Percentiles rank a stretch among this genome's conserved stretches.
phyloP scores from a whole-genome alignment of 2,329 filamentous ascomycete genomes.

The Venturia asperata region DNA sequence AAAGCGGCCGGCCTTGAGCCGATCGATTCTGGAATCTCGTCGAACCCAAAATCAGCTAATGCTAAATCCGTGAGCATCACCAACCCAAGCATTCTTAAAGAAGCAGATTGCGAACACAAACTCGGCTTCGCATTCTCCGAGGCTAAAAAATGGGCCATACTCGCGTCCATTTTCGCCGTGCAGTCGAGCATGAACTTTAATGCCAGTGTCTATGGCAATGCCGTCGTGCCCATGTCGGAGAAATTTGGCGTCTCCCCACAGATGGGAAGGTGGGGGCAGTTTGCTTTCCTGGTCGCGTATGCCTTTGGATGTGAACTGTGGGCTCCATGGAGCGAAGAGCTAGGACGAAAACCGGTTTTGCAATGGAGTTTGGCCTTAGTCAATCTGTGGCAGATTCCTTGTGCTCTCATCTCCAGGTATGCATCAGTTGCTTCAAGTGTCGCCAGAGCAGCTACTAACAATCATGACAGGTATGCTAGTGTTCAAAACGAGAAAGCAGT shows the following conservation, averaged over 20 bases:
- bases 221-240: slow-evolving; percentile 37
- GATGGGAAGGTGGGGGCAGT: slow-evolving; percentile 42
- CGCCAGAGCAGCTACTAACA: neutral
- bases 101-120: slow-evolving; percentile 35
- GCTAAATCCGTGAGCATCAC: neutral
- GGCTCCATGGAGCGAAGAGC: slow-evolving; percentile 50
- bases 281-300: slow-evolving; percentile 46
- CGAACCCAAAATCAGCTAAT: neutral
- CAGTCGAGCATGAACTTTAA: slow-evolving; percentile 51
- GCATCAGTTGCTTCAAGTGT: neutral
- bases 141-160: slow-evolving; percentile 46
- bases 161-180: slow-evolving; percentile 46
- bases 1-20: neutral
- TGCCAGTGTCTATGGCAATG: slow-evolving; percentile 46
- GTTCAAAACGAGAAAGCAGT: slow-evolving; percentile 29
- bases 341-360: slow-evolving; percentile 46
- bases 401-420: slow-evolving; percentile 5
- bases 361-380: slow-evolving; percentile 47
- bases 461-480: neutral
- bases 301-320: slow-evolving; percentile 47
- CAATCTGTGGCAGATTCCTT: slow-evolving; percentile 34
- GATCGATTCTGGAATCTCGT: neutral
- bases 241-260: slow-evolving; percentile 43
- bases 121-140: slow-evolving; percentile 41
- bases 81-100: slow-evolving; percentile 27